Evolutionary conservation across 352 stramenopile genomes (phyloP).

Genomic region (Phytophthora sp.): DNA sequence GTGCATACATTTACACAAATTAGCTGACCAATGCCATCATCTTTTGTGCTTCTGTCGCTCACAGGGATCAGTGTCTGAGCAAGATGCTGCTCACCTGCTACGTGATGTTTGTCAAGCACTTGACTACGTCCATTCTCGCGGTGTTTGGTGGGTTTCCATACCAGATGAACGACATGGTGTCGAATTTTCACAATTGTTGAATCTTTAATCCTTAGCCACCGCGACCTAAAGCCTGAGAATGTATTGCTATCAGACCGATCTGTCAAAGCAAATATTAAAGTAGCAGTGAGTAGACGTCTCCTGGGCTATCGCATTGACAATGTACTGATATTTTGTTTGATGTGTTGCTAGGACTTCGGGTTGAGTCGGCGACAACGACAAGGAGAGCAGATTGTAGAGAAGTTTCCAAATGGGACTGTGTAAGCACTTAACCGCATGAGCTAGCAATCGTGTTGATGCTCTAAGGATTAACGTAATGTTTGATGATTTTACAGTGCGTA

Average conservation of each 20-base stretch:
- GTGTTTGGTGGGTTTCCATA: constrained; percentile 56
- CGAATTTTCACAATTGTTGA: neutral
- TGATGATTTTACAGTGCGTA: constrained; percentile 64
- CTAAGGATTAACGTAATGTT: too few species aligned
- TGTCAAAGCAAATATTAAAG: constrained; percentile 64
- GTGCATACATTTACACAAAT: neutral
- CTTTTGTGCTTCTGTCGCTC: neutral
- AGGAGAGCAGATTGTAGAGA: constrained; percentile 59
- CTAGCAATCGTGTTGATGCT: too few species aligned
- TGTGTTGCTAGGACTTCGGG: constrained; percentile 64
- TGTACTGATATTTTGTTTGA: neutral
- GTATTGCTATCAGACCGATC: constrained; percentile 68
- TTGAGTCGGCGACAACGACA: constrained; percentile 51
- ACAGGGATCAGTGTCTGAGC: constrained; percentile 77
- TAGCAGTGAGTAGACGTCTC: constrained; percentile 49
- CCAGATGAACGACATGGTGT: neutral
- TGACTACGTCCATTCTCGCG: constrained; percentile 72
- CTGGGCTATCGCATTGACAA: neutral
- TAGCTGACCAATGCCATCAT: neutral
- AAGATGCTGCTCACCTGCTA: constrained; percentile 71
- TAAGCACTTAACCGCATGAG: too few species aligned
- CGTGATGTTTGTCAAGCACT: constrained; percentile 65
- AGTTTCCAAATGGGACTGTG: constrained; percentile 69
- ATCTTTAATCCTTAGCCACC: constrained; percentile 47
- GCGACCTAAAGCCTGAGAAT: constrained; percentile 83